These are phyloP conservation scores for Colletotrichum sp. DNA, from an alignment of 2,329 filamentous ascomycete species.

Conservation along the genomic window DNA sequence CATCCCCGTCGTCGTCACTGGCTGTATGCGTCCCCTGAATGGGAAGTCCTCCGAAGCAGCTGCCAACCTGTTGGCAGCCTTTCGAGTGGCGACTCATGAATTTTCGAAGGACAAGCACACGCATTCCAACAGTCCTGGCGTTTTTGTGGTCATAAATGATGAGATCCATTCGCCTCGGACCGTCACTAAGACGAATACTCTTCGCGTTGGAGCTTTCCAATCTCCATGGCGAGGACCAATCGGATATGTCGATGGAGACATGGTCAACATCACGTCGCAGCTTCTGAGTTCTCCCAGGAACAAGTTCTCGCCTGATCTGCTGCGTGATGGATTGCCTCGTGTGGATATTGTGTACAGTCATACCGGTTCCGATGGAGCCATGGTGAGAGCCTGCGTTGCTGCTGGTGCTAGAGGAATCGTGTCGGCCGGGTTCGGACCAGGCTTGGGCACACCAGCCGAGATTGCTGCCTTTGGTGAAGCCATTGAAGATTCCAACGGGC, in stretches of 20 bases:
- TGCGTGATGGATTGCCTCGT: background rate
- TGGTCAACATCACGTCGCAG: background rate
- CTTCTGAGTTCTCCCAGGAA: background rate
- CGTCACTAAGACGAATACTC: conserved; percentile 7
- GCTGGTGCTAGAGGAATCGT: background rate
- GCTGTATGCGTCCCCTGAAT: background rate
- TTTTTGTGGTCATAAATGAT: background rate
- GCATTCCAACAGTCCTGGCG: background rate
- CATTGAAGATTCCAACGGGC: background rate
- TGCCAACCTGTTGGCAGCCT: conserved; percentile 2
- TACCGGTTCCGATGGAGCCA: background rate
- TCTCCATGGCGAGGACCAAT: background rate
- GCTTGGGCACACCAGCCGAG: background rate
- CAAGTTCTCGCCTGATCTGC: background rate
- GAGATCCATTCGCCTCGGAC: background rate
- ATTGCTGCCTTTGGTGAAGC: background rate
- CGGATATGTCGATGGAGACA: background rate
- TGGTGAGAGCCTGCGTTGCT: background rate
- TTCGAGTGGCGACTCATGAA: background rate
- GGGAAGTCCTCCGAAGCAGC: background rate
- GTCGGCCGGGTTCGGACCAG: background rate
- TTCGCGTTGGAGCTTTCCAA: background rate
- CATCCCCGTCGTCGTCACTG: background rate
- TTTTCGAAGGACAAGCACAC: background rate
- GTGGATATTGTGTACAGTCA: conserved; percentile 10